Percentiles rank a stretch among this genome's conserved stretches.
Conservation (phyloP, 2,329 filamentous ascomycete species). For the Colletotrichum noveboracense region DNA sequence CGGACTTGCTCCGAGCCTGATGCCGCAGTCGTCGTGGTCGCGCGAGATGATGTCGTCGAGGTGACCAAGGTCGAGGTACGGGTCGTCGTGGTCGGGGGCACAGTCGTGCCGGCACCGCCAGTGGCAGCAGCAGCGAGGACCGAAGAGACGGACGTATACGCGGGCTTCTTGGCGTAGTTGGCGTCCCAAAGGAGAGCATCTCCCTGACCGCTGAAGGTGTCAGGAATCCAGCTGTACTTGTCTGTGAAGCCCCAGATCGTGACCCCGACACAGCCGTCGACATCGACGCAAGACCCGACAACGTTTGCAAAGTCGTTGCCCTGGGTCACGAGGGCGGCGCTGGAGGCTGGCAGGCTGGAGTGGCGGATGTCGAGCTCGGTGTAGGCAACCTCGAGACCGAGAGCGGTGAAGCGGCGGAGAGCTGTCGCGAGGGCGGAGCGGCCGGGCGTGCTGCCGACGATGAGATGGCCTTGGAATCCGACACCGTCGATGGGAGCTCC, state of each 20-base stretch:
- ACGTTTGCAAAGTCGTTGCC: slow-evolving; percentile 48
- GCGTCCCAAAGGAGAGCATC: slow-evolving; percentile 44
- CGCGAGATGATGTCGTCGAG: not conserved
- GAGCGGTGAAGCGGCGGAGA: slow-evolving; percentile 54
- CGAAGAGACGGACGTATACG: slow-evolving; percentile 41
- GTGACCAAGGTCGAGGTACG: not conserved
- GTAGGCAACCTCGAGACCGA: slow-evolving; percentile 62
- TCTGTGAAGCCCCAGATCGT: slow-evolving; percentile 50
- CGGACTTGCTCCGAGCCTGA: slow-evolving; percentile 7
- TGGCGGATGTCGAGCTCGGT: slow-evolving; percentile 68
- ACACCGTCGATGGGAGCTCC: slow-evolving; percentile 58
- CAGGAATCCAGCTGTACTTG: slow-evolving; percentile 41
- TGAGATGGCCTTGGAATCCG: slow-evolving; percentile 57
- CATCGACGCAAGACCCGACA: slow-evolving; percentile 42
- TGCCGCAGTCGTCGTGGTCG: slow-evolving; percentile 11
- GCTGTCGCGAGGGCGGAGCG: slow-evolving; percentile 48
- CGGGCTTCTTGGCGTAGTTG: slow-evolving; percentile 42
- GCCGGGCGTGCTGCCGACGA: slow-evolving; percentile 46
- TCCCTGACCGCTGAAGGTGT: slow-evolving; percentile 42
- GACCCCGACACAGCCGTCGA: slow-evolving; percentile 45
- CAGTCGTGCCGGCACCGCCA: not conserved
- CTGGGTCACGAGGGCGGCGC: slow-evolving; percentile 47
- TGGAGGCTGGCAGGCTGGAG: slow-evolving; percentile 46
- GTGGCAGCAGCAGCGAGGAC: slow-evolving; percentile 35
- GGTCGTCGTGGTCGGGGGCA: not conserved